Evolutionary conservation across 2,329 filamentous ascomycete genomes (phyloP), one percentile per base, ranked within the genome.

Genomic region (Claviceps sp.): DNA sequence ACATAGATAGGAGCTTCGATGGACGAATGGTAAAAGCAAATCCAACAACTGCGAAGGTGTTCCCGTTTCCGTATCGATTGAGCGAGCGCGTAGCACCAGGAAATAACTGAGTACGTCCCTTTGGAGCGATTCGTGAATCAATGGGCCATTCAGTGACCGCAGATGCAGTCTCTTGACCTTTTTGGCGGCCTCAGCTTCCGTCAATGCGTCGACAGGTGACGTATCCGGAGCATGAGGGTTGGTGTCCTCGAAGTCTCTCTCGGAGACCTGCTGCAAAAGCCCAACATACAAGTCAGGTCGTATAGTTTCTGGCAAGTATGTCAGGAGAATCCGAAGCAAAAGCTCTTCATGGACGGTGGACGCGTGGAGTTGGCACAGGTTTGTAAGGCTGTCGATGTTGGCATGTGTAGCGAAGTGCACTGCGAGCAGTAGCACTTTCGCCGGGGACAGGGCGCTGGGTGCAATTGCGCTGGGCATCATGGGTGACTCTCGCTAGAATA

Each of bases 381-480:
- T 72, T 52, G 77, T 74, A 54, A 93, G 70, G 57, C 76, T 74
- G 58, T 74, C 65, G 59, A 89, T 72, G 63, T 90, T 78, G 62
- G 80, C 75, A 60, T 79, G 77, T 55, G 78, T 76, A 51, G 87
- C 81, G 59, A 83, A 76, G 61, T 88, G 80, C 22, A 82, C 82
- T 45, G 87, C 84, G 48, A 91, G 76, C 53, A 93, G 77, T 53
- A 89, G 71, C 57, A 83, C 78, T 64, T 89, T 86, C 52, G 84
- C 75, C 48, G 81, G 73, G 11, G 83, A 82, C 52, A 87, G 71
- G 46, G 68, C 63, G 50, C 53, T 52, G 39, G 49, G 13, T 40
- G 48, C 10, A 34, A 87, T 71, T 45, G 68, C 63, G 50, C 53
- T 52, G 22, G 49, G 19, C 48, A 53, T 55, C 44, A 38, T 38